A percentile compares a stretch with the other conserved stretches of the same genome.
Conservation (phyloP, 2,329 filamentous ascomycete genomes). For the Curvularia sp. region DNA sequence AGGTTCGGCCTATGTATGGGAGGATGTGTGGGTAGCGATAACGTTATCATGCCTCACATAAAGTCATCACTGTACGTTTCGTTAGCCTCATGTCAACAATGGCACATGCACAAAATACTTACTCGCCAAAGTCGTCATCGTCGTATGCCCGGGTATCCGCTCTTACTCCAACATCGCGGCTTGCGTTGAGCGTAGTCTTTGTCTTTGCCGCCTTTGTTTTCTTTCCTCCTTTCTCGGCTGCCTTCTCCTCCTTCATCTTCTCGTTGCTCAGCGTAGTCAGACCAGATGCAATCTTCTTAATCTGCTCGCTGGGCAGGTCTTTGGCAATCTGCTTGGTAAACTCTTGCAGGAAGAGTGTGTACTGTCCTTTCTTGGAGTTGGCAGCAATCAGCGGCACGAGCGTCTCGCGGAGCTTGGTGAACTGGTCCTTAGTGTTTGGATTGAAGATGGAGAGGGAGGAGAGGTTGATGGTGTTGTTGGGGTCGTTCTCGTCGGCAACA, state of each 20-base stretch:
- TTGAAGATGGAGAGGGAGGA: slow-evolving; percentile 83
- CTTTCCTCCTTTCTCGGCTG: slow-evolving; percentile 90
- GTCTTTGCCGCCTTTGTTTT: slow-evolving; percentile 97
- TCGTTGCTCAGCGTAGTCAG: slow-evolving; percentile 93
- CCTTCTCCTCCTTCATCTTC: slow-evolving; percentile 99
- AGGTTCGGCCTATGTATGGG: neutral
- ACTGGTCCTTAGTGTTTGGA: slow-evolving; percentile 85
- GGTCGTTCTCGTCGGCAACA: slow-evolving; percentile 73
- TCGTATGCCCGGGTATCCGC: slow-evolving; percentile 82
- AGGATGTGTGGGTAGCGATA: neutral
- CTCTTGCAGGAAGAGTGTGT: slow-evolving; percentile 87
- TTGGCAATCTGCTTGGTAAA: slow-evolving; percentile 86
- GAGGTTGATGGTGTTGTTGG: slow-evolving; percentile 81
- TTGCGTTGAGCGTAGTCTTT: slow-evolving; percentile 80
- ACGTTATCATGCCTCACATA: slow-evolving; percentile 43
- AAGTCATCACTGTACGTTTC: slow-evolving; percentile 45
- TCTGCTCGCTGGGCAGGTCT: slow-evolving; percentile 88
- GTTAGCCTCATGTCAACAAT: slow-evolving; percentile 26
- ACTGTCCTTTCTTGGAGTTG: slow-evolving; percentile 88
- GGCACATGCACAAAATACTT: slow-evolving; percentile 55
- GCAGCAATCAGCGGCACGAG: slow-evolving; percentile 77
- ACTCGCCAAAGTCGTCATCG: slow-evolving; percentile 86
- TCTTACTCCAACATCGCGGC: slow-evolving; percentile 60
- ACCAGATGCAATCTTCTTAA: slow-evolving; percentile 91
- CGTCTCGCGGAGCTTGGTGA: slow-evolving; percentile 77